A percentile compares a stretch with the other conserved stretches of the same genome.
phyloP scores from a whole-genome alignment of 2,329 filamentous ascomycete species.

The Penicillium capsulatum region DNA sequence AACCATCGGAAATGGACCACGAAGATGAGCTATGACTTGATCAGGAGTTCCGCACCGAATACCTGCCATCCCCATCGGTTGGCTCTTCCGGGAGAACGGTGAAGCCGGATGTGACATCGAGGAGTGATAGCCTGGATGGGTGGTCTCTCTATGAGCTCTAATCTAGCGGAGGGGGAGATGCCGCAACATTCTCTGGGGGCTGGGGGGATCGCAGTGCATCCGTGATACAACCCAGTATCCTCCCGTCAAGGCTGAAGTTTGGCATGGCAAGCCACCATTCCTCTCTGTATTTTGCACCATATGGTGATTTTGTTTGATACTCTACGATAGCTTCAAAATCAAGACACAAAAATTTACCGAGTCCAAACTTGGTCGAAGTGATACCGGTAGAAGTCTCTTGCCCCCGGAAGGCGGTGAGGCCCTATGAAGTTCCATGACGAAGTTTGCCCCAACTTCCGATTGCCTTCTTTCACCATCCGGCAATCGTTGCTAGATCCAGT shows the following conservation, averaged over 20 bases:
- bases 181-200: neutral
- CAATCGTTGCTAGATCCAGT: too few species aligned
- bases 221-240: conserved; percentile 6
- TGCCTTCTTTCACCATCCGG: too few species aligned
- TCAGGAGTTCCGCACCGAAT: conserved; percentile 62
- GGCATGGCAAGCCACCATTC: conserved; percentile 1
- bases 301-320: conserved; percentile 15
- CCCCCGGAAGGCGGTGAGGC: neutral
- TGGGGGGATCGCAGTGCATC: conserved; percentile 2
- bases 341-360: neutral
- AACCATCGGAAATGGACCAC: conserved; percentile 91
- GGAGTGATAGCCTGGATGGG: conserved; percentile 51
- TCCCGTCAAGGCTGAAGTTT: neutral
- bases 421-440: neutral
- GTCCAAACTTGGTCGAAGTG: too few species aligned
- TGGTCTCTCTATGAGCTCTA: conserved; percentile 64
- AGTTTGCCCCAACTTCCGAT: too few species aligned
- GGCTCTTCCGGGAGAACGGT: conserved; percentile 19
- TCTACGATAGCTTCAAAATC: conserved; percentile 9
- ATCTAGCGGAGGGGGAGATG: conserved; percentile 4
- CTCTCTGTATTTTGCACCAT: conserved; percentile 8
- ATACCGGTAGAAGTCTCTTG: too few species aligned
- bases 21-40: conserved; percentile 80
- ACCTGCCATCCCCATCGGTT: conserved; percentile 41
- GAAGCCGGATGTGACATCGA: conserved; percentile 18